Evolutionary conservation across 148 eudicot species (phyloP).

Genomic region (Agrostemma githago): DNA sequence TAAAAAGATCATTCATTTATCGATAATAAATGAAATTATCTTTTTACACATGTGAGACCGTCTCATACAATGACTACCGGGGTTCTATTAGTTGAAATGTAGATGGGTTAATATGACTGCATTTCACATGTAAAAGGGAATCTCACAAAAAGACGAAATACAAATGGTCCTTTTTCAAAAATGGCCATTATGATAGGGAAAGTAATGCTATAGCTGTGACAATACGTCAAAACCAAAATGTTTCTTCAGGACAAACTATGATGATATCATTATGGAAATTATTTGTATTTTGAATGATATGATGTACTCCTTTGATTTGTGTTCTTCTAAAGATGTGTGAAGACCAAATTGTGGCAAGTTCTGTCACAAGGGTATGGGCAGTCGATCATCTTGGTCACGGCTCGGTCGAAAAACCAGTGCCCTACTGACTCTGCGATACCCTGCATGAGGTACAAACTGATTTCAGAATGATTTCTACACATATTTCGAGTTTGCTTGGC

Average conservation of each 20-base stretch:
- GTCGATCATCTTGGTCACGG: conserved; percentile 40
- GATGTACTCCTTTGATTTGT: background rate
- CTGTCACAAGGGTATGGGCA: conserved; percentile 72
- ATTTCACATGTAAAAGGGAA: too few relatives aligned
- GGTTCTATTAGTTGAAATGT: too few relatives aligned
- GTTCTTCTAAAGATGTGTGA: conserved; percentile 29
- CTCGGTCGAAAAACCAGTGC: conserved; percentile 56
- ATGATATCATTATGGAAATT: background rate
- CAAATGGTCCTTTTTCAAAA: background rate
- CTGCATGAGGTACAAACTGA: conserved; percentile 30
- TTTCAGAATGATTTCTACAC: background rate
- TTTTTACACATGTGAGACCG: too few relatives aligned
- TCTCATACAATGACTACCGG: too few relatives aligned
- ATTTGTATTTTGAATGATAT: background rate
- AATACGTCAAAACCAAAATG: background rate
- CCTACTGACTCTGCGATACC: conserved; percentile 58
- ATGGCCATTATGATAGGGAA: background rate
- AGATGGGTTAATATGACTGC: too few relatives aligned
- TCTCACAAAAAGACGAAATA: background rate
- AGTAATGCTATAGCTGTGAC: background rate
- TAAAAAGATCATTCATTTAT: too few relatives aligned
- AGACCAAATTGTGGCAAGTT: conserved; percentile 64
- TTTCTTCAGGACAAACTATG: background rate
- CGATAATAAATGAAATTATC: too few relatives aligned
- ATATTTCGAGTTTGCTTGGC: too few relatives aligned